Evolutionary conservation across 768 basidiomycete species (phyloP), one percentile per base, ranked within the genome.

Genomic region (Mycena rebaudengoi): DNA sequence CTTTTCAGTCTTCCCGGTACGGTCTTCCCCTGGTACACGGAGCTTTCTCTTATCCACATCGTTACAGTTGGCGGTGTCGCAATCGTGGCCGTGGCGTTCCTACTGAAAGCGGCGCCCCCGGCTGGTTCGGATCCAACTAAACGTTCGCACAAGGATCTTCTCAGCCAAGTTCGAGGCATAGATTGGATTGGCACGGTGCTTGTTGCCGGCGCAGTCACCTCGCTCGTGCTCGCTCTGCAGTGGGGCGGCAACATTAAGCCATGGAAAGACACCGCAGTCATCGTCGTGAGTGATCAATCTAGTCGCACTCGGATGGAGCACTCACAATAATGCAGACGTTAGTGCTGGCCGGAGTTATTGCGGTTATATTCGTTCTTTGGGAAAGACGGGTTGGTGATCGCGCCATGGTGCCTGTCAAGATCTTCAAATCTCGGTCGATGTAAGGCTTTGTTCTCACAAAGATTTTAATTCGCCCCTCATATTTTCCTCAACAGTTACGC

Each of bases 221-320:
- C 69, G 45, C 68, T 82, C 13, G 72, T 82, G 20, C 70, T 83
- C 3, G 76, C 82, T 4, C 69, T 83, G 1, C 77, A 80, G 49
- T 81, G 79, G 78, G 82, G 81, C n/a, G 82, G 82, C 0, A 78
- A 79, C 68, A 67, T 71, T n/a, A 79, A 79, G 65, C 71, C 78
- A 0, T 84, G 83, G 83, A 68, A 66, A 45, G 75, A 77, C 60
- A 73, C 68, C 5, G 68, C 73, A 4, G 81, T 80, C 51, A 66
- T 72, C 25, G 46, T 53, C 23, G 64, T 70, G 21, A 43, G 53
- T 45, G n/a, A n/a, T n/a, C n/a, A n/a, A n/a, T n/a, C n/a, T n/a
- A n/a, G n/a, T n/a, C n/a, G n/a, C n/a, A n/a, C n/a, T n/a, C n/a
- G n/a, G n/a, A n/a, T n/a, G n/a, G n/a, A n/a, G n/a, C n/a, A n/a